Base-by-base conservation (phyloP, 2,329 filamentous ascomycete species). In the Coleophoma crateriformis region DNA sequence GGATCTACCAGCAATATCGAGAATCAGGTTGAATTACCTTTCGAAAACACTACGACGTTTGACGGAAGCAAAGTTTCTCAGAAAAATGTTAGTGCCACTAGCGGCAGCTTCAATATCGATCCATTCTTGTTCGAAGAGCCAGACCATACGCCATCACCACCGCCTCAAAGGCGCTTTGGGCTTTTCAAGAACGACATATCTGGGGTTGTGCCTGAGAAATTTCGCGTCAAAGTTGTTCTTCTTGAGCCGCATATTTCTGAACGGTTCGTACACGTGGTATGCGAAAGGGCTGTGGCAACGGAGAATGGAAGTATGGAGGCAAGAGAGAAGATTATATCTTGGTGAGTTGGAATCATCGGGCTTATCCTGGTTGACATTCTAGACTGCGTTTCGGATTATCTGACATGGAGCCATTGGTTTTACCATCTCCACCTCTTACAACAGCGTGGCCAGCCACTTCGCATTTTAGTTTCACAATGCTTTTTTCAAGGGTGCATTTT, bases 181-280 rank as follows among this genome's bases (percentile, higher is more conserved):
- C 8, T 27, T 27, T 10, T 27, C 3, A 27, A 27, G n/a, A 47
- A 49, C 22, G 40, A 49, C 22, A 35, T 15, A 22, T 20, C n/a
- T 27, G 27, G 27, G 27, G 27, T 27, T 32, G 53, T 62, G 10
- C 60, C 61, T 1, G 60, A 60, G 47, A 49, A 57, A 20, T 61
- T 59, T 42, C 47, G 62, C 38, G 52, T 63, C 13, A 54, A 56
- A 44, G 43, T 64, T 10, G 56, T 51, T 42, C 46, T 54, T 15
- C 50, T 60, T 8, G 56, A 61, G 46, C 61, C 56, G 20, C 57
- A 62, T 50, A 55, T 61, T 15, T 52, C 54, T 7, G 58, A 63
- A 17, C 53, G 61, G 6, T 57, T 60, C 49, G 56, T 62, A 7
- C 58, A 54, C 40, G 56, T 62, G 8, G 57, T 55, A 19, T 58